Base-by-base conservation (phyloP, 2,329 filamentous ascomycete genomes). In the Emergomyces pasteurianus region DNA sequence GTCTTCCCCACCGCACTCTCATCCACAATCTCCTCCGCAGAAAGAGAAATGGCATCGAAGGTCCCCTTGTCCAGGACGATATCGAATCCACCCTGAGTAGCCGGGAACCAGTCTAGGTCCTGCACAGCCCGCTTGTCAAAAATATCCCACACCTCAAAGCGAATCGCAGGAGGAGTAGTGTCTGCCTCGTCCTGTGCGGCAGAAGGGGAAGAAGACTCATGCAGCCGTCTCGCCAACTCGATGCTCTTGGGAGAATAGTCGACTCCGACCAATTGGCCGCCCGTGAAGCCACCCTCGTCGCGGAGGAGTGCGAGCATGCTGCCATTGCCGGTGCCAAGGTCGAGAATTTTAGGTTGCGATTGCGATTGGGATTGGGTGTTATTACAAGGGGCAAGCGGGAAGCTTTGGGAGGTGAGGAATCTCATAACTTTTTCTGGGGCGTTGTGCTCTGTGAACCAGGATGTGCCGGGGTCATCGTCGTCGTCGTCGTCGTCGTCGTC, bases 41-140 rank as follows among this genome's bases (percentile, higher is more conserved):
- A 75, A n/a, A 97, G 78, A 57, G 86, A 91, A 40, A 99, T 88
- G 12, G 94, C 94, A 78, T 99, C 94, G 72, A 97, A 99, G 0
- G 94, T 99, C 52, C 94, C 94, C 77, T 99, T 99, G 75, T 99
- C 94, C n/a, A 96, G 82, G 0, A 96, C 87, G 0, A 96, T 84
- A 74, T 97, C 91, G 77, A 92, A 97, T 0, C 88, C 88, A 0
- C 73, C 72, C 0, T 67, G 67, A 38, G 73, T 67, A 49, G 70
- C 69, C 0, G 67, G 78, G 67, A 73, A 78, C 73, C 76, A 78
- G 18, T 69, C 62, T 18, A 74, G 56, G 2, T 59, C 62, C 2
- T 62, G 57, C 34, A 65, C 58, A 0, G 68, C 65, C 36, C 67
- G 63, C 5, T 73, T 72, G 10, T 70, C 69, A 3, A 91, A 75